phyloP scores from a whole-genome alignment of 1,284 basidiomycete species.

The Leccinum pallidistipes region DNA sequence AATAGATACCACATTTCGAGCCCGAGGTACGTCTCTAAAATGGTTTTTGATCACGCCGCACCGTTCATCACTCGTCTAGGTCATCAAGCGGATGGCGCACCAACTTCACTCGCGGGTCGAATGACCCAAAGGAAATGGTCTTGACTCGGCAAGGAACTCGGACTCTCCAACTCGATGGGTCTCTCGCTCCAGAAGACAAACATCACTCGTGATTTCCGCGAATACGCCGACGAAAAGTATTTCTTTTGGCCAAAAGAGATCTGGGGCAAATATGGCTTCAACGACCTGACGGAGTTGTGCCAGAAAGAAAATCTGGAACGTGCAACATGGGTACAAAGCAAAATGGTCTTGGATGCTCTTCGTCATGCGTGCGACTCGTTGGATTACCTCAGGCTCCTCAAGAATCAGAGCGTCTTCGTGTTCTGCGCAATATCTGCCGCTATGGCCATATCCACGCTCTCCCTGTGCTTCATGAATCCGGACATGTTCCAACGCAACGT shows the following conservation, averaged over 20 bases:
- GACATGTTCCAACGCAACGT: constrained; percentile 87
- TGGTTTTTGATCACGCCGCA: no score
- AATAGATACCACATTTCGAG: no score
- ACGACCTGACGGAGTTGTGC: constrained; percentile 65
- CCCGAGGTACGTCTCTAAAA: no score
- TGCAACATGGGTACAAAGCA: constrained; percentile 80
- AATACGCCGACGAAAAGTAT: no score
- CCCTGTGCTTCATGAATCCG: constrained; percentile 92
- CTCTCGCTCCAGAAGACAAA: no score
- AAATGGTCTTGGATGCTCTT: constrained; percentile 90
- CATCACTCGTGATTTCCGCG: no score
- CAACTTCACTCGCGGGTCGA: no score
- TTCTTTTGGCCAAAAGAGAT: constrained; percentile 94
- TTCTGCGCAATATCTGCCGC: constrained; percentile 95
- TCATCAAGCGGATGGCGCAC: no score
- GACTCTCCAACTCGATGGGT: no score
- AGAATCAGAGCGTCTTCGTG: constrained; percentile 93
- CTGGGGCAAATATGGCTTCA: constrained; percentile 80
- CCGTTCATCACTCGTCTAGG: no score
- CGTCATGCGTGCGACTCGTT: constrained; percentile 83
- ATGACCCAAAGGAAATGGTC: no score
- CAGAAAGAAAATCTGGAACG: constrained; percentile 49
- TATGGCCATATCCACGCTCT: constrained; percentile 96
- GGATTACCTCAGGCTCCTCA: constrained; percentile 91
- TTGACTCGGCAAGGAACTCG: no score